phyloP scores from a whole-genome alignment of 2,329 filamentous ascomycete species.

The Ilyonectria mors-panacis region DNA sequence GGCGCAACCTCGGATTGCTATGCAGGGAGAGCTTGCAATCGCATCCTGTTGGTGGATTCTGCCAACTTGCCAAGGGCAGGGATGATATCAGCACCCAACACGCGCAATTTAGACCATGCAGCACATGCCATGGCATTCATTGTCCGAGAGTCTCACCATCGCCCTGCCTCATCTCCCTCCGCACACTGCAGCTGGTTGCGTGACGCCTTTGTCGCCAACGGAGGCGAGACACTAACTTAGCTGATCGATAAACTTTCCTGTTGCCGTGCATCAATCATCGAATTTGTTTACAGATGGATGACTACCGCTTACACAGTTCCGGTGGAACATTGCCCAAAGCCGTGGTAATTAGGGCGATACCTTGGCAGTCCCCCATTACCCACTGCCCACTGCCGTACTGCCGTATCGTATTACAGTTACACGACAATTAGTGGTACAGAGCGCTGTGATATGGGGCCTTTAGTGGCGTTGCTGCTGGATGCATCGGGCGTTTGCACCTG shows the following conservation, averaged over 20 bases:
- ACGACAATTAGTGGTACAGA: not conserved
- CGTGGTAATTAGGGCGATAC: not conserved
- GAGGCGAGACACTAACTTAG: not conserved
- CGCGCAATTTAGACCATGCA: not conserved
- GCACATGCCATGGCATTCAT: not conserved
- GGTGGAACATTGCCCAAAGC: not conserved
- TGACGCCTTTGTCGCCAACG: constrained; percentile 1
- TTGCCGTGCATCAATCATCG: not conserved
- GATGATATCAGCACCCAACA: not conserved
- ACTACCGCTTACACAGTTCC: not conserved
- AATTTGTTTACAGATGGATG: not conserved
- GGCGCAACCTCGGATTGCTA: not conserved
- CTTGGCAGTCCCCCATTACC: not conserved
- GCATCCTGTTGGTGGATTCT: constrained; percentile 2
- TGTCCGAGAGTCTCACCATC: constrained; percentile 1
- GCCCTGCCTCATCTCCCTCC: not conserved
- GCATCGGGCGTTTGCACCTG: constrained; percentile 8
- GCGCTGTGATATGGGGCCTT: constrained; percentile 1
- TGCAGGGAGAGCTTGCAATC: not conserved
- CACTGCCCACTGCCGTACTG: not conserved
- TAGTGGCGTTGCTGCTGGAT: constrained; percentile 1
- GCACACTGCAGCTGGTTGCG: constrained; percentile 5
- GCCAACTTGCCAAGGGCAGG: not conserved
- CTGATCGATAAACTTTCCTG: not conserved
- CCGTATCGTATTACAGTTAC: not conserved